Percentiles rank a stretch among this genome's conserved stretches.
phyloP scores from a whole-genome alignment of 2,329 filamentous ascomycete species.

The Malbranchea cinnamomea region DNA sequence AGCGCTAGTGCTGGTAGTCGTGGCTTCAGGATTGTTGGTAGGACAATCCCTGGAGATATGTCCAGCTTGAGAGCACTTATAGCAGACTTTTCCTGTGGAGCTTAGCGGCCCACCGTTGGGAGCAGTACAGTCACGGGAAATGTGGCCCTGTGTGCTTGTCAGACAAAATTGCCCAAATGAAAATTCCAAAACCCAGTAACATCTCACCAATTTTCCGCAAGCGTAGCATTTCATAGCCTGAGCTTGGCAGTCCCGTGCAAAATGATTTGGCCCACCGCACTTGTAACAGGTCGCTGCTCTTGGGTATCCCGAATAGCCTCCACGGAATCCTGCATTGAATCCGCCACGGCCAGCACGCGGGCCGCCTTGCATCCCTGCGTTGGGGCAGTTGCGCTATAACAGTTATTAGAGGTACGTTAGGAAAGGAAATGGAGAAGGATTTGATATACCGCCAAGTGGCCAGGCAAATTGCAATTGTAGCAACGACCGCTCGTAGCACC shows the following conservation, averaged over 20 bases:
- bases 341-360: slow-evolving; percentile 50
- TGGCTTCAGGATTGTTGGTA: slow-evolving; percentile 46
- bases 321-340: slow-evolving; percentile 48
- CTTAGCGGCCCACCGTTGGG: slow-evolving; percentile 92
- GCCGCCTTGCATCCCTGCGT: slow-evolving; percentile 39
- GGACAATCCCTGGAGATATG: slow-evolving; percentile 95
- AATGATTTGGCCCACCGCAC: slow-evolving; percentile 83
- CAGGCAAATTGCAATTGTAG: slow-evolving; percentile 90
- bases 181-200: not conserved
- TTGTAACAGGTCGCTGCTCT: slow-evolving; percentile 50
- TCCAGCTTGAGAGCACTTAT: slow-evolving; percentile 87
- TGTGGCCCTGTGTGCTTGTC: slow-evolving; percentile 47
- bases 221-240: slow-evolving; percentile 98
- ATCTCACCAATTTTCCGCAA: slow-evolving; percentile 68
- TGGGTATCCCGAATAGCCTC: slow-evolving; percentile 48
- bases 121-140: slow-evolving; percentile 87
- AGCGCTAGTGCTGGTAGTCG: slow-evolving; percentile 16
- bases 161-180: slow-evolving; percentile 2
- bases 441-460: slow-evolving; percentile 65
- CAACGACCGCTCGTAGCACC: slow-evolving; percentile 68
- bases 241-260: slow-evolving; percentile 93
- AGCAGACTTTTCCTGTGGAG: slow-evolving; percentile 96
- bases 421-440: too few relatives aligned
- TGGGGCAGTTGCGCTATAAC: slow-evolving; percentile 11
- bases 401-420: too few relatives aligned